These are phyloP conservation scores for Penicillium canescens DNA, from an alignment of 495 filamentous ascomycete species.

Conservation along the genomic window DNA sequence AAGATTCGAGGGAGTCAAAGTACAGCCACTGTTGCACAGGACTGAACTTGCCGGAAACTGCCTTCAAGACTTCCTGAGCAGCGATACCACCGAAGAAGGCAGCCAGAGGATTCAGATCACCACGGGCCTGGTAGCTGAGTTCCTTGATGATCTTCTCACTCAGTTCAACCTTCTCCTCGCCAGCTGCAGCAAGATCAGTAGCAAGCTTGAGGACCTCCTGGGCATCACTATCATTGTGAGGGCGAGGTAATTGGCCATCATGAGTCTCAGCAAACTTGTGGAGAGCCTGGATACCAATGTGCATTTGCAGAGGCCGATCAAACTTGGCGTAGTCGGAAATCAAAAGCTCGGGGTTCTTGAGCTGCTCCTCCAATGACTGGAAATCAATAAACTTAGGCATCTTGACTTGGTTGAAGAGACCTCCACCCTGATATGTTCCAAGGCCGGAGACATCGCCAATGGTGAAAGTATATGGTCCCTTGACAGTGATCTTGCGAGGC, in stretches of 20 bases:
- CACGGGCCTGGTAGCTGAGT: conserved; percentile 92
- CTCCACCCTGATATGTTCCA: conserved; percentile 82
- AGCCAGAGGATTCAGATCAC: conserved; percentile 87
- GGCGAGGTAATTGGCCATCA: conserved; percentile 67
- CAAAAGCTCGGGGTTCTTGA: conserved; percentile 85
- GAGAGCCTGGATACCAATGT: conserved; percentile 89
- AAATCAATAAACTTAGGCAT: conserved; percentile 96
- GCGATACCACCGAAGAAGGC: conserved; percentile 95
- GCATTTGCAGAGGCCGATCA: conserved; percentile 87
- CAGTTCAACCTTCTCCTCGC: conserved; percentile 75
- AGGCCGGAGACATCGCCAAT: conserved; percentile 91
- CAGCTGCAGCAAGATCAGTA: conserved; percentile 61
- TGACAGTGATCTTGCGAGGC: conserved; percentile 87
- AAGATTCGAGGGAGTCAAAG: conserved; percentile 94
- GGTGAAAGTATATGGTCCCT: conserved; percentile 94
- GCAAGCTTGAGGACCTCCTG: conserved; percentile 71
- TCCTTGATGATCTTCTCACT: conserved; percentile 93
- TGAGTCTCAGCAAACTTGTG: conserved; percentile 77
- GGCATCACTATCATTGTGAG: conserved; percentile 84
- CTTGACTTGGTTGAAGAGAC: conserved; percentile 92
- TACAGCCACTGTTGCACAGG: conserved; percentile 94
- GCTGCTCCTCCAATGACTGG: conserved; percentile 69
- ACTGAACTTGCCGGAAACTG: conserved; percentile 95
- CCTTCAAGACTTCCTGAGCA: conserved; percentile 95
- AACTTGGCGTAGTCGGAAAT: conserved; percentile 98